Percentiles rank a stretch among this genome's conserved stretches.
Evolutionary conservation across 345 rosid genomes (phyloP).

Genomic region (Linum usitatissimum): DNA sequence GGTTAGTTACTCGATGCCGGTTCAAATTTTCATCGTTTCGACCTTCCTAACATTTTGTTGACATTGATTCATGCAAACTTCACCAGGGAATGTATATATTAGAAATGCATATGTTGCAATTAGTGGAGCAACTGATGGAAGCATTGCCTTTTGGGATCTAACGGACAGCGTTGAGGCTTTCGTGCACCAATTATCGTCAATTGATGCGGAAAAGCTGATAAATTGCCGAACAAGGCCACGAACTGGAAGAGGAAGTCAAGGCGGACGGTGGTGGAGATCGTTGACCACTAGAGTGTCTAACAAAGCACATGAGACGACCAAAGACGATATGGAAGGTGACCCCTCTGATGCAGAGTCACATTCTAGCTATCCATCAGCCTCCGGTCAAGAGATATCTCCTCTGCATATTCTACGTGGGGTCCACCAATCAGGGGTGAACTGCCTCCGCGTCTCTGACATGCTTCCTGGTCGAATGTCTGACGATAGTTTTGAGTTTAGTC

Average conservation of each 20-base stretch:
- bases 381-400: conserved; percentile 51
- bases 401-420: conserved; percentile 34
- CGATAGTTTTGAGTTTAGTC: conserved; percentile 28
- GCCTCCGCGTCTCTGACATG: conserved; percentile 54
- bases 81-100: conserved; percentile 31
- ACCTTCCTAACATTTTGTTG: not conserved
- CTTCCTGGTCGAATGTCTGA: conserved; percentile 22
- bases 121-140: conserved; percentile 95
- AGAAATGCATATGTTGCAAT: conserved; percentile 46
- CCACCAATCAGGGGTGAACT: conserved; percentile 90
- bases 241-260: conserved; percentile 94
- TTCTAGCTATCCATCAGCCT: conserved; percentile 23
- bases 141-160: conserved; percentile 81
- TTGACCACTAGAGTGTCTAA: conserved; percentile 22
- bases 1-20: conserved; percentile 27
- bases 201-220: conserved; percentile 41
- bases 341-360: conserved; percentile 4
- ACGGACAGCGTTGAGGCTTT: conserved; percentile 59
- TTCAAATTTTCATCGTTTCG: not conserved
- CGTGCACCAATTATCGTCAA: conserved; percentile 38
- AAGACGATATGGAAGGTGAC: conserved; percentile 5
- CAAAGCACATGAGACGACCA: conserved; percentile 18
- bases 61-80: conserved; percentile 13
- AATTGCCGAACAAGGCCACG: conserved; percentile 69
- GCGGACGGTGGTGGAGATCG: conserved; percentile 78